phyloP scores from a whole-genome alignment of 495 filamentous ascomycete species.

The Aspergillus kassunensis region DNA sequence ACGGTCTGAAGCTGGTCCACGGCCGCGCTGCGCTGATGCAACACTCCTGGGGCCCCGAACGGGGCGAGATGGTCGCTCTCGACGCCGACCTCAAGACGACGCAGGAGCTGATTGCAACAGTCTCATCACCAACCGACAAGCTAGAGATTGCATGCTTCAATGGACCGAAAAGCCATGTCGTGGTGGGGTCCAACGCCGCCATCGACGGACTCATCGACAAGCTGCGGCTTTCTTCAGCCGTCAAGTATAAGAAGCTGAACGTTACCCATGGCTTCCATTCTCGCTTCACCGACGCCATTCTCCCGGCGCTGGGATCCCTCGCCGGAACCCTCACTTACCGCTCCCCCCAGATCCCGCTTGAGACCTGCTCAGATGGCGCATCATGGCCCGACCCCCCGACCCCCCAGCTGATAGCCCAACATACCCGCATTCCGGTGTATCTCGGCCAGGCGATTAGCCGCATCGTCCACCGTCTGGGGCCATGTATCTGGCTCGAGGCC shows the following conservation, averaged over 20 bases:
- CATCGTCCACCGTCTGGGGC: constrained; percentile 28
- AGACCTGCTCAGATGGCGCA: constrained; percentile 22
- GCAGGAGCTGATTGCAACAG: too few relatives aligned
- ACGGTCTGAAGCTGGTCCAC: constrained; percentile 37
- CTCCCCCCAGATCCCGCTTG: constrained; percentile 26
- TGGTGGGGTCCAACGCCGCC: constrained; percentile 36
- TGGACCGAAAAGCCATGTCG: constrained; percentile 27
- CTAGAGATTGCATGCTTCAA: constrained; percentile 54
- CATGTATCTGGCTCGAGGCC: constrained; percentile 46
- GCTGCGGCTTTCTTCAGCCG: constrained; percentile 1
- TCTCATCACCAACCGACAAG: too few relatives aligned
- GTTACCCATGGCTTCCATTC: constrained; percentile 54
- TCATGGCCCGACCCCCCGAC: constrained; percentile 29
- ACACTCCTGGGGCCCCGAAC: constrained; percentile 40
- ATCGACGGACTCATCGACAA: constrained; percentile 24
- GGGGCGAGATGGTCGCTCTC: constrained; percentile 49
- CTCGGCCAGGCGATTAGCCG: constrained; percentile 46
- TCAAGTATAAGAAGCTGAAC: constrained; percentile 35
- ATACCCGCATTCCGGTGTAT: constrained; percentile 48
- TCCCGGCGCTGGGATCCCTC: constrained; percentile 22
- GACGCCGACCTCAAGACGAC: too few relatives aligned
- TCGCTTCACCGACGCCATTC: constrained; percentile 34
- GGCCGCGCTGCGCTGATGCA: constrained; percentile 41
- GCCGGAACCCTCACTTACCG: constrained; percentile 25
- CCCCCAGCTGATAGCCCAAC: constrained; percentile 35